These are phyloP conservation scores for Paramarasmius palmivorus DNA, from an alignment of 1,284 basidiomycete genomes.

Conservation along the genomic window DNA sequence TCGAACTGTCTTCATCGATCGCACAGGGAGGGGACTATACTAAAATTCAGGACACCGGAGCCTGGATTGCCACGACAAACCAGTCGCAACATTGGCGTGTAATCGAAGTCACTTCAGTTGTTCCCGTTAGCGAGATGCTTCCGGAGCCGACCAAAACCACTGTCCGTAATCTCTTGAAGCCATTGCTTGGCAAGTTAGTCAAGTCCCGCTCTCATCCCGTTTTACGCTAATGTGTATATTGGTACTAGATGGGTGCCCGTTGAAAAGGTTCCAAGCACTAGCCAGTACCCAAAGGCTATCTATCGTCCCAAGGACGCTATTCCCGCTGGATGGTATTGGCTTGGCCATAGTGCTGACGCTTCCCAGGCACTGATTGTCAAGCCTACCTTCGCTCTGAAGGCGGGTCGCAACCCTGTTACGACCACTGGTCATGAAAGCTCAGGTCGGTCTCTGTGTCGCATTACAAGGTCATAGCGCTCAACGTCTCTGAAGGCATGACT, in stretches of 20 bases:
- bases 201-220: too few relatives aligned
- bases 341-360: slow-evolving; percentile 1
- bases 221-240: not conserved
- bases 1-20: not conserved
- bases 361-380: slow-evolving; percentile 2
- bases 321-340: slow-evolving; percentile 4
- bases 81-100: slow-evolving; percentile 6
- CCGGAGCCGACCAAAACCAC: not conserved
- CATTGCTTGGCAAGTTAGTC: not conserved
- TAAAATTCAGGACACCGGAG: slow-evolving; percentile 3
- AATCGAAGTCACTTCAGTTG: slow-evolving; percentile 6
- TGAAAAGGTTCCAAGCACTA: not conserved
- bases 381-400: slow-evolving; percentile 2
- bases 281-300: not conserved
- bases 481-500: not conserved
- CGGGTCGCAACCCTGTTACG: slow-evolving; percentile 2
- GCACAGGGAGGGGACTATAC: slow-evolving; percentile 3
- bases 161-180: not conserved
- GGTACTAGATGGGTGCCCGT: not conserved
- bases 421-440: not conserved
- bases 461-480: too few relatives aligned
- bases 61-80: slow-evolving; percentile 6
- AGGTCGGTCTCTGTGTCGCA: too few relatives aligned
- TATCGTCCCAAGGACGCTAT: slow-evolving; percentile 3
- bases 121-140: slow-evolving; percentile 7